Base-by-base conservation (phyloP, 2,329 filamentous ascomycete species). In the Colletotrichum tropicicola region DNA sequence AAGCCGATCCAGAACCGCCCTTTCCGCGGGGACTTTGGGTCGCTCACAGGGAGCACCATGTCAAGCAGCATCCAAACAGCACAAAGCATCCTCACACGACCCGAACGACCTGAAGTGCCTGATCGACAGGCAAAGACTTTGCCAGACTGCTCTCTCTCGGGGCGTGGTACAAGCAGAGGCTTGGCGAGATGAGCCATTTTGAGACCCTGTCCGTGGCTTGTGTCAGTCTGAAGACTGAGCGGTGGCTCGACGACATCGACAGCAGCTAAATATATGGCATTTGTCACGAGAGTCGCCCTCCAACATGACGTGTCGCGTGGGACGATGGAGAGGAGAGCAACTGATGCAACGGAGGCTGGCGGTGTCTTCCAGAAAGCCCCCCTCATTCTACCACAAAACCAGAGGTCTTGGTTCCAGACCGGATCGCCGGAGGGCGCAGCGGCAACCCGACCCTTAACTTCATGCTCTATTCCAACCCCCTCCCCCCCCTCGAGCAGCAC, bases 401-500 rank as follows among this genome's bases (percentile, higher is more conserved):
- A 23, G 19, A 2, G 37, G n/a, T 19, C 19, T 21, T 32, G 39
- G 28, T 55, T 52, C 57, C 28, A 39, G 62, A 56, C 51, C 45
- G 28, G 49, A 45, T 65, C 49, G 37, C 15, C 57, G 19, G 23
- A 55, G 35, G 51, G 44, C 62, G 57, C 57, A 65, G 57, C 62
- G 39, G 21, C 37, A 56, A 41, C 58, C 62, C 19, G 4, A 23
- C 17, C 17, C 35, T 61, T 21, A 21, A 15, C 23, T 56, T 43
- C 23, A 62, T 65, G 49, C 57, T 48, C 28, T 44, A 53, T 32
- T 7, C 5, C 35, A n/a, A 48, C 57, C 39, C 27, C 39, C 57
- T 47, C 27, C 39, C 32, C 21, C 8, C 27, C 21, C 12, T 6
- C 19, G 15, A 25, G 30, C n/a, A n/a, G n/a, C n/a, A n/a, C n/a